Evolutionary conservation across 768 basidiomycete genomes (phyloP).

Genomic region (Kwoniella botswanensis): DNA sequence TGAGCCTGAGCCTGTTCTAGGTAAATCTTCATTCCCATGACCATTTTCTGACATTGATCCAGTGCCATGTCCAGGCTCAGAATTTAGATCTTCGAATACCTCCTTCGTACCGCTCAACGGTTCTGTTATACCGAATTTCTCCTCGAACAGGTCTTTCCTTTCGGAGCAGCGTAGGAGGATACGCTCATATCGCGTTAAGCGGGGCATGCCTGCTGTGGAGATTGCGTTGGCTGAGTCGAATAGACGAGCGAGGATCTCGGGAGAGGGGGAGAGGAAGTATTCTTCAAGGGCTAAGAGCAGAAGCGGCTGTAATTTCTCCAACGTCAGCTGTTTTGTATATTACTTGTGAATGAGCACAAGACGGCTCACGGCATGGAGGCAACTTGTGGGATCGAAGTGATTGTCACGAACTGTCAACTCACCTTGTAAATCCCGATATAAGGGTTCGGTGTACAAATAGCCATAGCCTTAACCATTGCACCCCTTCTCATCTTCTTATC

Average conservation of each 20-base stretch:
- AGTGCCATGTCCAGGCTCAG: conserved; percentile 17
- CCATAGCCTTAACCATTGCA: conserved; percentile 90
- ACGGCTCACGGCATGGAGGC: not conserved
- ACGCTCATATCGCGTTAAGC: conserved; percentile 79
- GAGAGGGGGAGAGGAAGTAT: conserved; percentile 86
- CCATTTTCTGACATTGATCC: not conserved
- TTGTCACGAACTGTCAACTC: not conserved
- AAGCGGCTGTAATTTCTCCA: conserved; percentile 68
- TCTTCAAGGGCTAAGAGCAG: conserved; percentile 93
- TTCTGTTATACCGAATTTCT: conserved; percentile 67
- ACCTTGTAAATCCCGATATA: conserved; percentile 96
- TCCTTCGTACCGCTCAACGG: conserved; percentile 19
- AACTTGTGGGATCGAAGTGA: not conserved
- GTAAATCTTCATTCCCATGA: not conserved
- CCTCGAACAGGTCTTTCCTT: conserved; percentile 86
- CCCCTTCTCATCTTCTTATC: conserved; percentile 87
- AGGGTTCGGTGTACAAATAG: conserved; percentile 88
- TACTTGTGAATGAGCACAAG: not conserved
- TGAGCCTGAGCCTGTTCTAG: conserved; percentile 8
- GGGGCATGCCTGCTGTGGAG: conserved; percentile 78
- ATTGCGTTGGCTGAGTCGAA: conserved; percentile 94
- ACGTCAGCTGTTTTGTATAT: not conserved
- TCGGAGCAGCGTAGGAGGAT: conserved; percentile 87
- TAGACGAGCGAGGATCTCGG: conserved; percentile 84
- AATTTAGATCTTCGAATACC: conserved; percentile 22